These are phyloP conservation scores for Tremella yokohamensis DNA, from an alignment of 768 basidiomycete genomes.

Conservation along the genomic window DNA sequence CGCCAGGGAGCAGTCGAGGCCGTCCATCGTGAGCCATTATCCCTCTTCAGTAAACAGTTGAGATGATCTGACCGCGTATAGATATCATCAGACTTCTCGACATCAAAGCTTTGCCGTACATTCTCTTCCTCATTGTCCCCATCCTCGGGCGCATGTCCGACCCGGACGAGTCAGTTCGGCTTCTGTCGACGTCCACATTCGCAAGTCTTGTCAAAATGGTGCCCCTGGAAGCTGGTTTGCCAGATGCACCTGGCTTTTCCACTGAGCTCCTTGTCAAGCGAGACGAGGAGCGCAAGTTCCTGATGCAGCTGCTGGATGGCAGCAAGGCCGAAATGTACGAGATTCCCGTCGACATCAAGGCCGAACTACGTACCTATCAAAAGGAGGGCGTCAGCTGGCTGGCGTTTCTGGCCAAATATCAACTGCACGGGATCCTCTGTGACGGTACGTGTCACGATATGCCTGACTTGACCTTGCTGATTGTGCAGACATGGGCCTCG, in stretches of 20 bases:
- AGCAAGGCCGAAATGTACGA: constrained; percentile 86
- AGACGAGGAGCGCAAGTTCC: constrained; percentile 81
- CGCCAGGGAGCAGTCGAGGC: constrained; percentile 87
- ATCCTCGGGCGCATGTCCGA: constrained; percentile 98
- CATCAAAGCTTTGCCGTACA: constrained; percentile 90
- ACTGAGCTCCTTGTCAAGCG: constrained; percentile 79
- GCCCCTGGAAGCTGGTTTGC: constrained; percentile 94
- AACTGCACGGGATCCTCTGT: constrained; percentile 94
- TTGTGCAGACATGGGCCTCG: constrained; percentile 88
- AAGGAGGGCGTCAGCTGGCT: constrained; percentile 99
- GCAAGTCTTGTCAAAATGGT: constrained; percentile 98
- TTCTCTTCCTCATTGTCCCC: constrained; percentile 93
- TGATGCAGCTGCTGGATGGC: constrained; percentile 90
- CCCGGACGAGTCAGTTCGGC: constrained; percentile 80
- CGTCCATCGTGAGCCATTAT: constrained; percentile 74
- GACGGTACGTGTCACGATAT: constrained; percentile 64
- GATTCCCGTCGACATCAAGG: constrained; percentile 82
- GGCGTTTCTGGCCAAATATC: constrained; percentile 95
- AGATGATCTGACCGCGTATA: constrained; percentile 50
- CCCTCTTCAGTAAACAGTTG: not conserved
- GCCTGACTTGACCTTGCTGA: constrained; percentile 2
- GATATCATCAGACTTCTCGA: constrained; percentile 89
- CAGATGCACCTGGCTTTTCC: constrained; percentile 89
- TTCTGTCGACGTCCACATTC: constrained; percentile 94
- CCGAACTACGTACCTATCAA: constrained; percentile 93